A percentile compares a stretch with the other conserved stretches of the same genome.
Conservation (phyloP, 2,329 filamentous ascomycete species). For the Lachnellula cervina region DNA sequence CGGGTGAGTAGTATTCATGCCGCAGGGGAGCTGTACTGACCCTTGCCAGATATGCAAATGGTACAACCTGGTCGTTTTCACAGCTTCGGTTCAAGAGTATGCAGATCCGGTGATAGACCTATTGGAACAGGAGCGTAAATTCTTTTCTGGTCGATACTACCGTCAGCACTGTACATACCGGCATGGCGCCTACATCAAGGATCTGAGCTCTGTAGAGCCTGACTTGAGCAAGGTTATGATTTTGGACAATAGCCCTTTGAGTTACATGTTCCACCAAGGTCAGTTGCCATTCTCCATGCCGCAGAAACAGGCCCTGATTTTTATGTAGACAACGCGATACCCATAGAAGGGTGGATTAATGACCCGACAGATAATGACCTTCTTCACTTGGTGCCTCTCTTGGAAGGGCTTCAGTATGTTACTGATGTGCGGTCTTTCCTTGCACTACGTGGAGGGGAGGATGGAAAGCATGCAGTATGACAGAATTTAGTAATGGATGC, state of each 20-base stretch:
- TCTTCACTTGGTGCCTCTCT: conserved; percentile 82
- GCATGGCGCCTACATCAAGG: conserved; percentile 97
- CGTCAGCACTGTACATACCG: conserved; percentile 94
- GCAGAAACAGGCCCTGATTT: conserved; percentile 2
- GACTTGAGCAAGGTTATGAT: conserved; percentile 99
- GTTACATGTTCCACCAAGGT: conserved; percentile 99
- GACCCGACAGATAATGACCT: conserved; percentile 96
- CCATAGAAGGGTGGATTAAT: conserved; percentile 98
- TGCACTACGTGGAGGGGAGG: conserved; percentile 81
- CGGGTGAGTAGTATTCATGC: conserved; percentile 48
- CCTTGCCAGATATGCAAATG: conserved; percentile 76
- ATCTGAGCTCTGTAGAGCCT: conserved; percentile 90
- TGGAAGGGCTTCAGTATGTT: conserved; percentile 94
- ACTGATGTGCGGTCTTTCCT: conserved; percentile 91
- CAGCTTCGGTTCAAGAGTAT: conserved; percentile 96
- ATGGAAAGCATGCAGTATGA: conserved; percentile 44
- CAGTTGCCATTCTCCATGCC: conserved; percentile 31
- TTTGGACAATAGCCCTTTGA: conserved; percentile 94
- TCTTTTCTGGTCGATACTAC: conserved; percentile 90
- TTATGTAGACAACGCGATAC: conserved; percentile 85
- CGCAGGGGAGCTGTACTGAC: conserved; percentile 20
- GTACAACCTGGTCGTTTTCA: conserved; percentile 97
- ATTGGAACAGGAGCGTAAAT: conserved; percentile 95
- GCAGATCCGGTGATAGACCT: conserved; percentile 98
- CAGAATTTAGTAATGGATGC: neutral